Evolutionary conservation across 306 rosid genomes (phyloP).

Genomic region (Luffa acutangula): DNA sequence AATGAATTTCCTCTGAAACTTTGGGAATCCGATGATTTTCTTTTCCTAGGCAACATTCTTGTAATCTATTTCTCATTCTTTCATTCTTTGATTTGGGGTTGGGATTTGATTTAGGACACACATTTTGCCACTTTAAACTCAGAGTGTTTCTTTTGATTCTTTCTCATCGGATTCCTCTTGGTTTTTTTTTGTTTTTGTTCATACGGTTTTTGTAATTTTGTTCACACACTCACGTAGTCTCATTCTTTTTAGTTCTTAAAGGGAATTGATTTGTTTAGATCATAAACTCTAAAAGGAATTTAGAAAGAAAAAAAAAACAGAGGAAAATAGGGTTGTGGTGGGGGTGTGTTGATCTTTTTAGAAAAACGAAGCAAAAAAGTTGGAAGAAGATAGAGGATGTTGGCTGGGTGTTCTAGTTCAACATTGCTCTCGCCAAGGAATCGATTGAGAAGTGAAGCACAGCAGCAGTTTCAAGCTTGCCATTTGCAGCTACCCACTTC

Average conservation of each 20-base stretch:
- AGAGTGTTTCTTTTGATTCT: conserved; percentile 10
- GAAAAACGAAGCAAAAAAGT: conserved; percentile 15
- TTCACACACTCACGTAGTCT: conserved; percentile 54
- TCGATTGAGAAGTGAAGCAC: conserved; percentile 91
- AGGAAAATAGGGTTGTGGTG: conserved; percentile 42
- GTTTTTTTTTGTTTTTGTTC: conserved; percentile 10
- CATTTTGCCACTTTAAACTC: not conserved
- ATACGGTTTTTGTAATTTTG: not conserved
- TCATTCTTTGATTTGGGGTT: conserved; percentile 49
- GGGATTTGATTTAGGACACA: conserved; percentile 53
- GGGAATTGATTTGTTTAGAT: not conserved
- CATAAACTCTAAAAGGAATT: conserved; percentile 7
- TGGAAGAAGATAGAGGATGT: conserved; percentile 64
- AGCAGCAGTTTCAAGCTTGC: conserved; percentile 82
- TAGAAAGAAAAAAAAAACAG: conserved; percentile 12
- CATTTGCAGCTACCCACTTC: conserved; percentile 80
- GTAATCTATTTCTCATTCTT: conserved; percentile 43
- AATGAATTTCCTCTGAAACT: conserved; percentile 52
- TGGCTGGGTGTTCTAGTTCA: conserved; percentile 99
- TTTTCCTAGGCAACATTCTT: conserved; percentile 33
- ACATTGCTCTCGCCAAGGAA: conserved; percentile 97
- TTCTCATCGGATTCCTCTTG: conserved; percentile 91
- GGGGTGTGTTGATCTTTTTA: conserved; percentile 20
- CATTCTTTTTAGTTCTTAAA: not conserved
- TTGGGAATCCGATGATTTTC: conserved; percentile 97